Evolutionary conservation across 768 basidiomycete species (phyloP).

Genomic region (Trametes gibbosa): DNA sequence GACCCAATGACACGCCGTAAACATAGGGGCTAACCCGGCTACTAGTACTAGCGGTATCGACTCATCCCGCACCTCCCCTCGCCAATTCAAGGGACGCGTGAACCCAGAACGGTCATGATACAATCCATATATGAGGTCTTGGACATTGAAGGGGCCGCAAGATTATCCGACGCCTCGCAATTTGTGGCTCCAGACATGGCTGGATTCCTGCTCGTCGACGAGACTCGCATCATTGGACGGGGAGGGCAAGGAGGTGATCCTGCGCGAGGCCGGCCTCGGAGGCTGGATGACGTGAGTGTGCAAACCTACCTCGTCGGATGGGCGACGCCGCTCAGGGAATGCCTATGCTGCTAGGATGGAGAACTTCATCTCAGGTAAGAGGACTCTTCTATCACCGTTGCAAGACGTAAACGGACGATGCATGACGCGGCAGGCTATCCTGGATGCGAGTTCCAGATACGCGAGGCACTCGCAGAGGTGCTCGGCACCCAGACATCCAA

Average conservation of each 20-base stretch:
- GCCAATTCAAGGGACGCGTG: slow-evolving; percentile 1
- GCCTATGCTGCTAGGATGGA: too few relatives aligned
- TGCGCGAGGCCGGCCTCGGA: slow-evolving; percentile 75
- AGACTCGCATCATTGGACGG: slow-evolving; percentile 48
- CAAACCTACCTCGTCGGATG: background rate
- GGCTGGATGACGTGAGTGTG: slow-evolving; percentile 70
- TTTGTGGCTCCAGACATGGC: slow-evolving; percentile 26
- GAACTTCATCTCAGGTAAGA: slow-evolving; percentile 66
- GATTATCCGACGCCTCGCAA: background rate
- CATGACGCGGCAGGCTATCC: slow-evolving; percentile 54
- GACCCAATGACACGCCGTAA: too few relatives aligned
- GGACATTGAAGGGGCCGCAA: background rate
- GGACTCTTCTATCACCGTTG: background rate
- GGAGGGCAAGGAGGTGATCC: slow-evolving; percentile 53
- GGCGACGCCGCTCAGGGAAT: too few relatives aligned
- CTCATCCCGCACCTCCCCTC: too few relatives aligned
- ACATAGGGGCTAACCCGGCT: too few relatives aligned
- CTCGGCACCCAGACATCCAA: slow-evolving; percentile 66
- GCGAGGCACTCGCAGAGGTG: slow-evolving; percentile 57
- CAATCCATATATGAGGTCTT: background rate
- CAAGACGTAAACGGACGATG: background rate
- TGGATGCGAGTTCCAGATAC: slow-evolving; percentile 77
- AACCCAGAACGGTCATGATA: background rate
- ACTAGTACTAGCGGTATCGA: too few relatives aligned
- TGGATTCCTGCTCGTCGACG: slow-evolving; percentile 54